Conservation (phyloP, 2,329 filamentous ascomycete species). For the Xylaria sp. region DNA sequence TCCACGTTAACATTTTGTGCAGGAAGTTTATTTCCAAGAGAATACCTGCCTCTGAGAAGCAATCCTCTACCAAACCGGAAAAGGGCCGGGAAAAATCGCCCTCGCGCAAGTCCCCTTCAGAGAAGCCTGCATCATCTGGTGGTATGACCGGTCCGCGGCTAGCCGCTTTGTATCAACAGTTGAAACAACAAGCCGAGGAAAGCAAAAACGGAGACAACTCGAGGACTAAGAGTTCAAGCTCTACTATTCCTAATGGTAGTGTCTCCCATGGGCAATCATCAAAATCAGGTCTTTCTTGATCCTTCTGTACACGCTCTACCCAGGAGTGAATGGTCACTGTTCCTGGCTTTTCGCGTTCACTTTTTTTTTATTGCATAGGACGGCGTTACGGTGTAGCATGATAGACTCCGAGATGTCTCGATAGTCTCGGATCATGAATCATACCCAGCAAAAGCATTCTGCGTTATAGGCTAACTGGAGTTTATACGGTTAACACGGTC, state of each 20-base stretch:
- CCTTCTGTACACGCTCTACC: conserved; percentile 29
- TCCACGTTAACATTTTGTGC: conserved; percentile 32
- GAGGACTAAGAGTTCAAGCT: conserved; percentile 42
- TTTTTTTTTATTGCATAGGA: conserved; percentile 47
- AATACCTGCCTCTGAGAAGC: conserved; percentile 49
- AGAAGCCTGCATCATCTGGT: conserved; percentile 39
- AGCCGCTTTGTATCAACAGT: conserved; percentile 47
- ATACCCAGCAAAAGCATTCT: conserved; percentile 50
- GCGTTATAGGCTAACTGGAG: conserved; percentile 47
- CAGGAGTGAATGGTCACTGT: conserved; percentile 12
- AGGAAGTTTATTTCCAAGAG: conserved; percentile 52
- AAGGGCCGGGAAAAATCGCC: conserved; percentile 43
- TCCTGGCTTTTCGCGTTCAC: conserved; percentile 13
- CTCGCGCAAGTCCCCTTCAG: conserved; percentile 35
- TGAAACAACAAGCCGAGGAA: conserved; percentile 45
- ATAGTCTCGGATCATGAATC: conserved; percentile 45
- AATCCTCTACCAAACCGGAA: conserved; percentile 42
- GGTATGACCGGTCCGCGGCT: conserved; percentile 50
- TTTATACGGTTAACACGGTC: conserved; percentile 44
- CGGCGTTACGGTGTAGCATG: conserved; percentile 48
- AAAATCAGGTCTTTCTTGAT: conserved; percentile 39
- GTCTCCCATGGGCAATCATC: conserved; percentile 44
- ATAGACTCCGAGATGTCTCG: conserved; percentile 43
- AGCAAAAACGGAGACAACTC: conserved; percentile 42
- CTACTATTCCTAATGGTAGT: conserved; percentile 42